Percentiles rank a stretch among this genome's conserved stretches.
phyloP scores from a whole-genome alignment of 2,329 filamentous ascomycete species.

The Aspergillus sp. region DNA sequence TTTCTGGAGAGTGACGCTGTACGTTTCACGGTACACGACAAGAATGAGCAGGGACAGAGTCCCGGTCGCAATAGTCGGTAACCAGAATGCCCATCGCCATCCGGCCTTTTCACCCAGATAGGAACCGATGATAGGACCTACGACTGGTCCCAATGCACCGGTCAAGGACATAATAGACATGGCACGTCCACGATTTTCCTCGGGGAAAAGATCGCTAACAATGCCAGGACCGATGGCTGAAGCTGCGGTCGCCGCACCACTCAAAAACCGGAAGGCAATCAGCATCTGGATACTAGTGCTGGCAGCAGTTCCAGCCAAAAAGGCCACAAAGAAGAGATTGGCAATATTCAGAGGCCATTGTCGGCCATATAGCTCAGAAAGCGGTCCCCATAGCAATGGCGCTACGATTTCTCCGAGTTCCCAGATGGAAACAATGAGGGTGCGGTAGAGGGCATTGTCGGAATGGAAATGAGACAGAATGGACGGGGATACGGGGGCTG shows the following conservation, averaged over 20 bases:
- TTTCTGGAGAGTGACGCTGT: not conserved
- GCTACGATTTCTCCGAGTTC: constrained; percentile 13
- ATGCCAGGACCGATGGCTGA: constrained; percentile 3
- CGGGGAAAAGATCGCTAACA: not conserved
- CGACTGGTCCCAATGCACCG: not conserved
- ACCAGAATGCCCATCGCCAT: constrained; percentile 12
- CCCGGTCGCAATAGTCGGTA: not conserved
- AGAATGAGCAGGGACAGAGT: not conserved
- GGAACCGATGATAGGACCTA: constrained; percentile 4
- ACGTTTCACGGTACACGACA: constrained; percentile 5
- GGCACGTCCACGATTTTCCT: not conserved
- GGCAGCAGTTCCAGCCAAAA: constrained; percentile 12
- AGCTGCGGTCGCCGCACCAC: constrained; percentile 10
- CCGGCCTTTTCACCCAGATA: constrained; percentile 1
- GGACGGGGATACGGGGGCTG: constrained; percentile 2
- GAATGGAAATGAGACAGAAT: constrained; percentile 2
- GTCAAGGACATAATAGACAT: constrained; percentile 5
- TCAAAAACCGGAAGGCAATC: constrained; percentile 15
- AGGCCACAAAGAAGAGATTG: constrained; percentile 17
- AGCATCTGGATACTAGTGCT: constrained; percentile 8
- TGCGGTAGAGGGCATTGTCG: constrained; percentile 7
- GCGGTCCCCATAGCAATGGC: constrained; percentile 13
- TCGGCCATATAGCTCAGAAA: constrained; percentile 15
- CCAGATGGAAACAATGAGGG: constrained; percentile 9
- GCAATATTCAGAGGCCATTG: constrained; percentile 13